phyloP scores from a whole-genome alignment of 495 filamentous ascomycete species.

The Xylaria nigripes region DNA sequence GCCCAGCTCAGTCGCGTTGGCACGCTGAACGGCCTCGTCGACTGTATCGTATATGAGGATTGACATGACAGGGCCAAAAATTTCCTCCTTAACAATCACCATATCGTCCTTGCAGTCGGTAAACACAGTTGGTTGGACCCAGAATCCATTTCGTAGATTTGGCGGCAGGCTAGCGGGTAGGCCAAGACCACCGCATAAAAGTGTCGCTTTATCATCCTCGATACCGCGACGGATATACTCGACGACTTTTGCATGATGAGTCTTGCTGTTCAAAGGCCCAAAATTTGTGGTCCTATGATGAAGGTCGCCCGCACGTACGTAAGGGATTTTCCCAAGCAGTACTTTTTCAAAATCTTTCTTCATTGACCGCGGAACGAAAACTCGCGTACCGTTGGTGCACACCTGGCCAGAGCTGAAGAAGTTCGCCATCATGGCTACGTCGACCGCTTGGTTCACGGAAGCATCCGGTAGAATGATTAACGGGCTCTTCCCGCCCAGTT shows the following conservation, averaged over 20 bases:
- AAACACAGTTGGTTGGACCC: conserved; percentile 65
- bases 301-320: conserved; percentile 58
- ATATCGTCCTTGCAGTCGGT: conserved; percentile 63
- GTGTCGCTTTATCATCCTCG: conserved; percentile 56
- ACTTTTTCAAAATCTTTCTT: conserved; percentile 55
- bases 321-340: conserved; percentile 58
- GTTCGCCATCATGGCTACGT: conserved; percentile 83
- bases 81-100: conserved; percentile 66
- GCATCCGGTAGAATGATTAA: conserved; percentile 64
- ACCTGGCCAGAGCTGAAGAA: conserved; percentile 79
- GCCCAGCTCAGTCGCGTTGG: conserved; percentile 65
- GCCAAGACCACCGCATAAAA: conserved; percentile 59
- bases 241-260: conserved; percentile 62
- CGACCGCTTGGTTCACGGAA: conserved; percentile 62
- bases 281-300: conserved; percentile 65
- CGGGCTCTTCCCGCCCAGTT: conserved; percentile 75
- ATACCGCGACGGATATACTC: conserved; percentile 63
- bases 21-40: conserved; percentile 59
- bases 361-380: conserved; percentile 59
- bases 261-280: conserved; percentile 61
- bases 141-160: conserved; percentile 54
- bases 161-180: conserved; percentile 40
- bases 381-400: conserved; percentile 76
- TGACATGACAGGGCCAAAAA: conserved; percentile 75
- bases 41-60: conserved; percentile 58